Conservation (phyloP, 2,329 filamentous ascomycete species). For the Lecanicillium sp. region DNA sequence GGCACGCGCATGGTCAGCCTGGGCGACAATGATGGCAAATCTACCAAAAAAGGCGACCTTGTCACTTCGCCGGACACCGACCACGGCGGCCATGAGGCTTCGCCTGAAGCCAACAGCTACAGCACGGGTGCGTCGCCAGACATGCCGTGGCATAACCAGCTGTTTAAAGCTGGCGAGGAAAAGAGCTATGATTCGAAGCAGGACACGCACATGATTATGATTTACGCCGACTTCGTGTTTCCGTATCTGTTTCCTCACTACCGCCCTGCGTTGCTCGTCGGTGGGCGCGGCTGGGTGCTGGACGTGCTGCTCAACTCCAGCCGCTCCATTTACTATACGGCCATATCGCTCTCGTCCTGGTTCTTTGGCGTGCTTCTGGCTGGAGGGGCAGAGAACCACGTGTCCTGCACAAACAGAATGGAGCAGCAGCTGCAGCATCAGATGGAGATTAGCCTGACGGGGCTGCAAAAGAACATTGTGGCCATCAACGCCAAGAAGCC, state of each 20-base stretch:
- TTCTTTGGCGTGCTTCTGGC: slow-evolving; percentile 42
- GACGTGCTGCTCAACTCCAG: slow-evolving; percentile 44
- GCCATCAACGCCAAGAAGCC: slow-evolving; percentile 23
- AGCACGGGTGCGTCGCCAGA: slow-evolving; percentile 19
- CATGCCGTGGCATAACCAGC: slow-evolving; percentile 23
- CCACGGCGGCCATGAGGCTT: slow-evolving; percentile 1
- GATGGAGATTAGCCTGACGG: slow-evolving; percentile 33
- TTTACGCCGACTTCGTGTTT: slow-evolving; percentile 54
- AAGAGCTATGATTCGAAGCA: slow-evolving; percentile 12
- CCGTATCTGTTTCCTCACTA: slow-evolving; percentile 58
- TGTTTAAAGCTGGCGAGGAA: slow-evolving; percentile 16
- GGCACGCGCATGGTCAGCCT: slow-evolving; percentile 16
- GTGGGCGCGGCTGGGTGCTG: slow-evolving; percentile 54
- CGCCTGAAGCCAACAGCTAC: slow-evolving; percentile 3
- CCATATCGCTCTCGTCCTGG: slow-evolving; percentile 47
- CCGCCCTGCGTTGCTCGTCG: slow-evolving; percentile 42
- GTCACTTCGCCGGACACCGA: neutral
- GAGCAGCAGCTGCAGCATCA: slow-evolving; percentile 33
- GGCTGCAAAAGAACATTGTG: slow-evolving; percentile 34
- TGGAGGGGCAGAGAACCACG: slow-evolving; percentile 21
- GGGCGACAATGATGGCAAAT: slow-evolving; percentile 7
- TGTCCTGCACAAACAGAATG: slow-evolving; percentile 25
- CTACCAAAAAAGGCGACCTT: slow-evolving; percentile 1
- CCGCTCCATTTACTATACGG: slow-evolving; percentile 48
- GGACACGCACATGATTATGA: slow-evolving; percentile 38